A percentile compares a stretch with the other conserved stretches of the same genome.
Evolutionary conservation across 805 yeast genomes (phyloP).

Genomic region (Kregervanrija fluxuum): DNA sequence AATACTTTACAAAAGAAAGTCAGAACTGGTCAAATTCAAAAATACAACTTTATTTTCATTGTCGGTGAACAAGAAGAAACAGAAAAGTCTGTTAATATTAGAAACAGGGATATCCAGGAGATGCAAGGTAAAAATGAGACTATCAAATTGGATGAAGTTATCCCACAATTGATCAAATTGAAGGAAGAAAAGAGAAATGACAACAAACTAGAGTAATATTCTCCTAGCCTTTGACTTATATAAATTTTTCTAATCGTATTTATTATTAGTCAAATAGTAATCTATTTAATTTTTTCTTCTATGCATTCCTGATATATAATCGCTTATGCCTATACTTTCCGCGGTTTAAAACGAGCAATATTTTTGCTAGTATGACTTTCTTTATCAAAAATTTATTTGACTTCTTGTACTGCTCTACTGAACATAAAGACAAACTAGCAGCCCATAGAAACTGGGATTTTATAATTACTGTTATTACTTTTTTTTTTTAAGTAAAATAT

Average conservation of each 20-base stretch:
- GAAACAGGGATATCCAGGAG: conserved; percentile 92
- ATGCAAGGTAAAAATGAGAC: conserved; percentile 91
- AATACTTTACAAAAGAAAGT: conserved; percentile 98
- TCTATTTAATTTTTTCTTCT: neutral
- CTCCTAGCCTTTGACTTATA: neutral
- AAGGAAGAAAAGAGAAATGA: conserved; percentile 70
- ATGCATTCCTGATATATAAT: neutral
- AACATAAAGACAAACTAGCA: too few relatives aligned
- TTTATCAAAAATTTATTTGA: too few relatives aligned
- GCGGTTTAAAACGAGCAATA: neutral
- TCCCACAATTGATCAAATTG: conserved; percentile 59
- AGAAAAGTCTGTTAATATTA: conserved; percentile 77
- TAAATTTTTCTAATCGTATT: neutral
- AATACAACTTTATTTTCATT: conserved; percentile 91
- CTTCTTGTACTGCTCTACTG: too few relatives aligned
- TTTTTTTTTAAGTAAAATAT: too few relatives aligned
- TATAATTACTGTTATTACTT: too few relatives aligned
- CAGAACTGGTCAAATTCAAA: conserved; percentile 90
- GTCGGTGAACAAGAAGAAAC: conserved; percentile 94
- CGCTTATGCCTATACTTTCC: too few relatives aligned
- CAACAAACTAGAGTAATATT: conserved; percentile 35
- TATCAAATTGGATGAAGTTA: conserved; percentile 62
- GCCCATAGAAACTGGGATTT: too few relatives aligned
- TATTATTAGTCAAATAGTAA: neutral
- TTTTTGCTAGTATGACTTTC: too few relatives aligned